Evolutionary conservation across 129 eudicot genomes (phyloP).

Genomic region (Saussurea involucrata): DNA sequence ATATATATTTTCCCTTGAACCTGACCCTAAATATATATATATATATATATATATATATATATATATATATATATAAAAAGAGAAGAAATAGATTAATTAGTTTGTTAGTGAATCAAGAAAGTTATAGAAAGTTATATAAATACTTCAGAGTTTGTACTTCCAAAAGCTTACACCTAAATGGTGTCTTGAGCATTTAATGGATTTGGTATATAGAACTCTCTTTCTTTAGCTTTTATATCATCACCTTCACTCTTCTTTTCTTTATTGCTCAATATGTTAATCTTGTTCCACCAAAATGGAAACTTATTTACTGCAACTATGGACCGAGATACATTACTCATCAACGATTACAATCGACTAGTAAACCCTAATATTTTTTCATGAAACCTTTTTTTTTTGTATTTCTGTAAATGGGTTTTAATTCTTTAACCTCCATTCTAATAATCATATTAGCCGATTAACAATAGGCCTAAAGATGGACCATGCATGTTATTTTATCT

Average conservation of each 20-base stretch:
- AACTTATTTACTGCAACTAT: slow-evolving; percentile 29
- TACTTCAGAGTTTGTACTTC: slow-evolving; percentile 12
- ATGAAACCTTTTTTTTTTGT: neutral
- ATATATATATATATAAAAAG: too few species aligned
- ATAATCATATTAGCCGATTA: neutral
- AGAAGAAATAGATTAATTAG: slow-evolving; percentile 4
- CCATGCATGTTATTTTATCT: neutral
- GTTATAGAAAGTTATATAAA: slow-evolving; percentile 13
- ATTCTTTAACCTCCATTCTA: neutral
- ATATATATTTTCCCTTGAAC: too few species aligned
- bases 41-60: too few species aligned
- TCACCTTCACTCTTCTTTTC: slow-evolving; percentile 31
- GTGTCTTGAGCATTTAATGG: slow-evolving; percentile 14
- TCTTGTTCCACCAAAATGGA: slow-evolving; percentile 33
- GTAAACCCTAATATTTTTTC: slow-evolving; percentile 21
- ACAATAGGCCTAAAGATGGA: neutral
- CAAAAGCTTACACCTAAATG: slow-evolving; percentile 41
- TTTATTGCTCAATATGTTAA: slow-evolving; percentile 25
- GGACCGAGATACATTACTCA: slow-evolving; percentile 24
- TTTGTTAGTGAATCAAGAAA: slow-evolving; percentile 28
- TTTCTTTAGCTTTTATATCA: slow-evolving; percentile 37
- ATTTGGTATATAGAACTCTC: slow-evolving; percentile 16
- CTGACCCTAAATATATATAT: too few species aligned
- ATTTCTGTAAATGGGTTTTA: neutral
- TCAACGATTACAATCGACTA: slow-evolving; percentile 11